A percentile compares a stretch with the other conserved stretches of the same genome.
These are phyloP conservation scores for Pulveroboletus sp. DNA, from an alignment of 1,284 basidiomycete species.

Conservation along the genomic window DNA sequence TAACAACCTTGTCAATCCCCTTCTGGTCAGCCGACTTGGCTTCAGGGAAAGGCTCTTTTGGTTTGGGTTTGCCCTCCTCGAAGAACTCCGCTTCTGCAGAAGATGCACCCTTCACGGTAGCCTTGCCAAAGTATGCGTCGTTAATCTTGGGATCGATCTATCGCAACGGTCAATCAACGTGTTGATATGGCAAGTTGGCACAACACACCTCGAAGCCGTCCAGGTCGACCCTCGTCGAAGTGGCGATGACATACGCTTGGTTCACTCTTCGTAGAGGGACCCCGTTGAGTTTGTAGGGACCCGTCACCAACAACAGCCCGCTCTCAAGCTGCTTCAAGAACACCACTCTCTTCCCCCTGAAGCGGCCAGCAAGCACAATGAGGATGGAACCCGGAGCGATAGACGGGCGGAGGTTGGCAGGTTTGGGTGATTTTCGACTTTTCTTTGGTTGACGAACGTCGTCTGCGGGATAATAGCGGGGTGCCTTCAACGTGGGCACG, in stretches of 20 bases:
- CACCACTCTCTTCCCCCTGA: conserved; percentile 97
- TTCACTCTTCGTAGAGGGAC: conserved; percentile 97
- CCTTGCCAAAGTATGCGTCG: conserved; percentile 94
- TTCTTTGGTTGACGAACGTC: conserved; percentile 90
- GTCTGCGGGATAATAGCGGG: conserved; percentile 96
- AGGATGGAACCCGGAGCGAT: conserved; percentile 96
- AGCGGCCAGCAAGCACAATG: conserved; percentile 96
- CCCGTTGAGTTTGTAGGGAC: conserved; percentile 98
- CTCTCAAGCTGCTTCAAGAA: conserved; percentile 96
- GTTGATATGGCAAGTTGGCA: conserved; percentile 4
- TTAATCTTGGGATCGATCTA: conserved; percentile 88
- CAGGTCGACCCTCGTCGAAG: conserved; percentile 93
- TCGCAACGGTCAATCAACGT: conserved; percentile 5
- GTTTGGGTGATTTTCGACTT: conserved; percentile 82
- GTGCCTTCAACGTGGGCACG: conserved; percentile 83
- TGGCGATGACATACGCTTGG: conserved; percentile 99
- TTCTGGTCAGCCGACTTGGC: conserved; percentile 94
- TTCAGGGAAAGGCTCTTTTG: conserved; percentile 88
- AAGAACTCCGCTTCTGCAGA: conserved; percentile 97
- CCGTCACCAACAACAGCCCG: conserved; percentile 93
- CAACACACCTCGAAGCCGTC: conserved; percentile 62
- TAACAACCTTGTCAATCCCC: conserved; percentile 80
- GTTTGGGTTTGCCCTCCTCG: conserved; percentile 88
- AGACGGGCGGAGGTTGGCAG: conserved; percentile 76
- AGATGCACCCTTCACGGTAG: conserved; percentile 59